phyloP scores from a whole-genome alignment of 1,284 basidiomycete genomes.

The Pyrrhoderma noxium region DNA sequence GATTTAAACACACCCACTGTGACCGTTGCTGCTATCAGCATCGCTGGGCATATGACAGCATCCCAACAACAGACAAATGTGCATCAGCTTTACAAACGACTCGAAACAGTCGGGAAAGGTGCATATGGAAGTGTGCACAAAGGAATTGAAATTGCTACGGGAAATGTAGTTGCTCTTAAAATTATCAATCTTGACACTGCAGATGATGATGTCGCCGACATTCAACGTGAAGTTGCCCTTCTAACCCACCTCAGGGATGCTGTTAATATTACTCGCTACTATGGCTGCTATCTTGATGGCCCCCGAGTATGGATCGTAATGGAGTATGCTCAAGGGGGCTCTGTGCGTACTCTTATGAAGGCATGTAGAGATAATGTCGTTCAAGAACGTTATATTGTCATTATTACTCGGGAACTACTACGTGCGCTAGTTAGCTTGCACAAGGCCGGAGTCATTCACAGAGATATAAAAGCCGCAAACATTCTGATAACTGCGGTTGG shows the following conservation, averaged over 20 bases:
- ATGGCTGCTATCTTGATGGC: constrained; percentile 91
- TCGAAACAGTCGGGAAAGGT: constrained; percentile 79
- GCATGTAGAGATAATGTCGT: constrained; percentile 77
- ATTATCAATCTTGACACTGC: constrained; percentile 98
- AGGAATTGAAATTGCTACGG: constrained; percentile 77
- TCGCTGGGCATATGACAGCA: neutral
- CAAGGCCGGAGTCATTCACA: constrained; percentile 90
- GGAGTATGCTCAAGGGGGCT: constrained; percentile 96
- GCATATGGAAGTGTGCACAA: constrained; percentile 96
- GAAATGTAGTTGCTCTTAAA: constrained; percentile 90
- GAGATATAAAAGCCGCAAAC: constrained; percentile 96
- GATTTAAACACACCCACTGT: neutral
- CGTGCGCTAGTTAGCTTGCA: constrained; percentile 84
- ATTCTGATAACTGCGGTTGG: constrained; percentile 82
- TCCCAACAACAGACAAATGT: constrained; percentile 26
- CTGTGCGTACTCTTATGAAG: constrained; percentile 84
- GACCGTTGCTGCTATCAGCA: neutral
- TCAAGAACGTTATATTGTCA: constrained; percentile 83
- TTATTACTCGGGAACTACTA: constrained; percentile 89
- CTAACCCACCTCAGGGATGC: constrained; percentile 83
- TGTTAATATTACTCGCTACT: constrained; percentile 93
- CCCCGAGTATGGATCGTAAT: constrained; percentile 98
- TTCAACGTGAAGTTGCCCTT: constrained; percentile 93
- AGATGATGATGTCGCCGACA: constrained; percentile 95
- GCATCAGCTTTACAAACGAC: constrained; percentile 42